Evolutionary conservation across 2,329 filamentous ascomycete genomes (phyloP).

Genomic region (Beauveria bassiana): DNA sequence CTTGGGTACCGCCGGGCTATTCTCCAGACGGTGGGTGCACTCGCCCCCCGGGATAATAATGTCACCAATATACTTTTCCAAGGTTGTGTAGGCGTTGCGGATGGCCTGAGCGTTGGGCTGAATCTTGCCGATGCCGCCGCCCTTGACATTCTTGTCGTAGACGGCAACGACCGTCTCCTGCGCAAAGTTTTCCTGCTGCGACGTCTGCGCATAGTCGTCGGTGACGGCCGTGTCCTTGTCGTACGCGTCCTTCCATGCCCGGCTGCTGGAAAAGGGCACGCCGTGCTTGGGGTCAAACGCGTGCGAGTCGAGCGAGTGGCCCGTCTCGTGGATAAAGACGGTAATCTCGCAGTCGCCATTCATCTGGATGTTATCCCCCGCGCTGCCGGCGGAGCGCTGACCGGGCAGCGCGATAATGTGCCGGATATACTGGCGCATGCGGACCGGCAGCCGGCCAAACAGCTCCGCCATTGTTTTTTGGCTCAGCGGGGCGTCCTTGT

Average conservation of each 20-base stretch:
- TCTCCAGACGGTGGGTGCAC: constrained; percentile 12
- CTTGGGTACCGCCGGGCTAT: constrained; percentile 11
- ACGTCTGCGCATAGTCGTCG: constrained; percentile 14
- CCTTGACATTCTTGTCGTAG: constrained; percentile 17
- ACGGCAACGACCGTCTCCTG: constrained; percentile 18
- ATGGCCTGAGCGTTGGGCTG: constrained; percentile 16
- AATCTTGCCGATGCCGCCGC: constrained; percentile 16
- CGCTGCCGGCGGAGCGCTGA: constrained; percentile 13
- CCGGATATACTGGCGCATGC: constrained; percentile 21
- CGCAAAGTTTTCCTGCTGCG: constrained; percentile 20
- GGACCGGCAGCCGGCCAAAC: constrained; percentile 23
- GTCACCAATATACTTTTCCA: constrained; percentile 10
- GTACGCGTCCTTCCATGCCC: constrained; percentile 16
- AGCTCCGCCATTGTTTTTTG: constrained; percentile 20
- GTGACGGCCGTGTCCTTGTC: constrained; percentile 13
- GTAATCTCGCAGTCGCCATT: constrained; percentile 12
- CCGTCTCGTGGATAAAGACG: constrained; percentile 16
- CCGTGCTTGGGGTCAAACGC: constrained; percentile 13
- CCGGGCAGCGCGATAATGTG: constrained; percentile 20
- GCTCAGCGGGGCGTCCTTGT: constrained; percentile 18
- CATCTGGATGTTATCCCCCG: constrained; percentile 16
- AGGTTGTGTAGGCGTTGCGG: constrained; percentile 10
- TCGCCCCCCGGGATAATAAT: constrained; percentile 9
- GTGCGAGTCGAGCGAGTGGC: constrained; percentile 17
- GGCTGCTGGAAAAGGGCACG: constrained; percentile 14